A percentile compares a stretch with the other conserved stretches of the same genome.
These are phyloP conservation scores for Peronosclerospora sorghi DNA, from an alignment of 352 stramenopile species.

Conservation along the genomic window DNA sequence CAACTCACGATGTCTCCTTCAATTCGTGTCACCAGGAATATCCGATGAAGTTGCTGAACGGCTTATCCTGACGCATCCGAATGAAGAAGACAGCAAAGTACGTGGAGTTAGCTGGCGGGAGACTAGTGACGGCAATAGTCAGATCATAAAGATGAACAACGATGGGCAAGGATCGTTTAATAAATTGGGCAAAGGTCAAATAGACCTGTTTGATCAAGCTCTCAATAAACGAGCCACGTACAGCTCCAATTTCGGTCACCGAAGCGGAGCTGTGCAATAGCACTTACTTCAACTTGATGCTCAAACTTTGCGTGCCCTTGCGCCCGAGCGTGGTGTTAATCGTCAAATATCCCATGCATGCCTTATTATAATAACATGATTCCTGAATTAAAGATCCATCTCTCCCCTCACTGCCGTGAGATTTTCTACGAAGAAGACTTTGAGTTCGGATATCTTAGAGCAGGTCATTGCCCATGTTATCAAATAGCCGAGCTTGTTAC, in stretches of 20 bases:
- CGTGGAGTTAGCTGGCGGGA: conserved; percentile 37
- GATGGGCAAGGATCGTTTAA: conserved; percentile 28
- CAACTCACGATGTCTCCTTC: too few relatives aligned
- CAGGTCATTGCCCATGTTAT: conserved; percentile 84
- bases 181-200: conserved; percentile 18
- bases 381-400: conserved; percentile 80
- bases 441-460: conserved; percentile 88
- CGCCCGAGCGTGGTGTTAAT: conserved; percentile 79
- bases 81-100: conserved; percentile 13
- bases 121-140: conserved; percentile 45
- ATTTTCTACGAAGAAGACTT: conserved; percentile 96
- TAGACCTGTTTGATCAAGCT: conserved; percentile 71
- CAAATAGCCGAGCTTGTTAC: conserved; percentile 44
- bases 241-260: conserved; percentile 32
- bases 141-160: conserved; percentile 74
- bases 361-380: conserved; percentile 90
- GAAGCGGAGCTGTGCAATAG: conserved; percentile 45
- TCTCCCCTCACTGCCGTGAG: conserved; percentile 82
- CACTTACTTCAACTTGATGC: conserved; percentile 70
- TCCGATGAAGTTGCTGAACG: conserved; percentile 79
- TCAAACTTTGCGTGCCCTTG: conserved; percentile 52
- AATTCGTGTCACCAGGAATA: conserved; percentile 36
- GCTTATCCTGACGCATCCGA: conserved; percentile 61
- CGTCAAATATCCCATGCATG: conserved; percentile 78
- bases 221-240: conserved; percentile 78